phyloP scores from a whole-genome alignment of 2,329 filamentous ascomycete genomes.

The Talaromyces sp. region DNA sequence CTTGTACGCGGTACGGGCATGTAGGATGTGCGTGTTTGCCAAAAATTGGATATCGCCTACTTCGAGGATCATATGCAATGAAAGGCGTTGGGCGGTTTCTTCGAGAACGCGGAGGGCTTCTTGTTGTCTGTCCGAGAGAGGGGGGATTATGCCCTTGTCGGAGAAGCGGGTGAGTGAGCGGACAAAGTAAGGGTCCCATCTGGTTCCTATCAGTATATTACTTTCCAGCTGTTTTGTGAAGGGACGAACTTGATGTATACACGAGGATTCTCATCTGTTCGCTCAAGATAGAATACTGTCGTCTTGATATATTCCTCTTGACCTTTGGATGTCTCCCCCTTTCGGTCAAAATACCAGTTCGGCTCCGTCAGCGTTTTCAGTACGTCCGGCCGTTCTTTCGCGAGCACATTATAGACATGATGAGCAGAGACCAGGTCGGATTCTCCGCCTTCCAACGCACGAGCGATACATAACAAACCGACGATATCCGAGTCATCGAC shows the following conservation, averaged over 20 bases:
- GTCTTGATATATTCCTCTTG: conserved; percentile 70
- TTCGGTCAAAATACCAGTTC: conserved; percentile 89
- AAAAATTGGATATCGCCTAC: conserved; percentile 86
- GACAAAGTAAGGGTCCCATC: conserved; percentile 84
- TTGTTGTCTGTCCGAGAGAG: conserved; percentile 63
- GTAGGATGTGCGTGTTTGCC: conserved; percentile 72
- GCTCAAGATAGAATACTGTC: conserved; percentile 72
- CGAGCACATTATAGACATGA: conserved; percentile 74
- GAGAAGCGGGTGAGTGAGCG: conserved; percentile 70
- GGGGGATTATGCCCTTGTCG: conserved; percentile 65
- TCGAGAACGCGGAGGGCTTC: conserved; percentile 67
- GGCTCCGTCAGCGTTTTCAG: conserved; percentile 69
- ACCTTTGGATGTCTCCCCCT: conserved; percentile 71
- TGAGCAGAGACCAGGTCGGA: conserved; percentile 75
- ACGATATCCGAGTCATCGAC: conserved; percentile 78
- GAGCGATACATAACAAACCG: conserved; percentile 73
- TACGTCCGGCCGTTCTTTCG: conserved; percentile 69
- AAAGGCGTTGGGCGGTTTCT: conserved; percentile 65
- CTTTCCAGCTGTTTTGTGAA: neutral
- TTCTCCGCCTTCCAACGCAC: conserved; percentile 75
- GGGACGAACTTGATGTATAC: conserved; percentile 64
- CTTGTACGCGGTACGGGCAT: conserved; percentile 75
- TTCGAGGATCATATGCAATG: conserved; percentile 80
- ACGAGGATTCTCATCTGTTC: conserved; percentile 53
- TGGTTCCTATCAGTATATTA: conserved; percentile 20